Percentiles rank a stretch among this genome's conserved stretches.
phyloP scores from a whole-genome alignment of 495 filamentous ascomycete genomes.

The Aspergillus coremiiformis region DNA sequence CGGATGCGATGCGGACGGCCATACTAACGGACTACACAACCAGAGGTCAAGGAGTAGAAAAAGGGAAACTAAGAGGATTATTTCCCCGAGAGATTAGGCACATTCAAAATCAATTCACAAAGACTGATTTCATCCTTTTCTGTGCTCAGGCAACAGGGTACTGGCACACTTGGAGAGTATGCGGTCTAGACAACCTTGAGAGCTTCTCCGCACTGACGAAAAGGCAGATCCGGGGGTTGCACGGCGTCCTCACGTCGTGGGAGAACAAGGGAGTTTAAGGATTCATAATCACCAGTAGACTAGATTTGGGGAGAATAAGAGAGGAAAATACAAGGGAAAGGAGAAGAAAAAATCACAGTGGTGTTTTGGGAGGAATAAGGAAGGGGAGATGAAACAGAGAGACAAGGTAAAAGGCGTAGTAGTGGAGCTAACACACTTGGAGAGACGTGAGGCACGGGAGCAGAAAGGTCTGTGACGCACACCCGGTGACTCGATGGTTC shows the following conservation, averaged over 20 bases:
- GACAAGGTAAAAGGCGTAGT: slow-evolving; percentile 41
- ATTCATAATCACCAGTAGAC: slow-evolving; percentile 12
- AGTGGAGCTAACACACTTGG: neutral
- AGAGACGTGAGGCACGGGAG: slow-evolving; percentile 8
- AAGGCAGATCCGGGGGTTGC: slow-evolving; percentile 16
- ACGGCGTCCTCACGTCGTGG: slow-evolving; percentile 27
- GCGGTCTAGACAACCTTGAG: slow-evolving; percentile 27
- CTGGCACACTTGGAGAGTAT: slow-evolving; percentile 25
- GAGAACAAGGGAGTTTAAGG: slow-evolving; percentile 13
- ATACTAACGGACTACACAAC: slow-evolving; percentile 30
- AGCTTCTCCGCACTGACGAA: slow-evolving; percentile 42
- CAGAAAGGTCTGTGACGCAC: slow-evolving; percentile 25
- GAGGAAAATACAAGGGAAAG: slow-evolving; percentile 3
- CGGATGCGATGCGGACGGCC: slow-evolving; percentile 27
- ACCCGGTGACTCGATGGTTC: slow-evolving; percentile 24
- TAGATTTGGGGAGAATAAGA: neutral
- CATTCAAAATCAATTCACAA: slow-evolving; percentile 11
- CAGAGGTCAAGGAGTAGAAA: neutral
- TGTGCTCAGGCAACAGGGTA: slow-evolving; percentile 19
- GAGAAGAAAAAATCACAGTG: slow-evolving; percentile 4
- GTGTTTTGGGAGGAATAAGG: slow-evolving; percentile 22
- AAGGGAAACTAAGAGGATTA: slow-evolving; percentile 9
- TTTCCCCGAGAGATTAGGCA: slow-evolving; percentile 12
- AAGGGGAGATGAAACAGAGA: slow-evolving; percentile 24
- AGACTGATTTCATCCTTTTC: slow-evolving; percentile 21